A percentile compares a stretch with the other conserved stretches of the same genome.
phyloP scores from a whole-genome alignment of 441 rosid species.

The Syzygium malaccense region DNA sequence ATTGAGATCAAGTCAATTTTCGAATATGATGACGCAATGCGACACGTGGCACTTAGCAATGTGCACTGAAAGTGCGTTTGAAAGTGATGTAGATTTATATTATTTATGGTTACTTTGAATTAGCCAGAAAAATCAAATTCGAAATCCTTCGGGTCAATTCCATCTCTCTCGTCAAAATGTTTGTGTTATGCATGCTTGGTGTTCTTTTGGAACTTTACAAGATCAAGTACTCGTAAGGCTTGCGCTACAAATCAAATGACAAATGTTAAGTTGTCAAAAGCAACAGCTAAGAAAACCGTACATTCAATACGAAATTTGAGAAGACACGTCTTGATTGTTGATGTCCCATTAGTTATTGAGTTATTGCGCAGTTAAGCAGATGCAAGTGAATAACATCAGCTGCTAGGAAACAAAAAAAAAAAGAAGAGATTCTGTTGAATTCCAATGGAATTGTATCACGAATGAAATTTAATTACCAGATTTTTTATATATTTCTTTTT shows the following conservation, averaged over 20 bases:
- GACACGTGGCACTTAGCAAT: too few species aligned
- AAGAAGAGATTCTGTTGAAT: fast-evolving
- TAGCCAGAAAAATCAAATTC: not conserved
- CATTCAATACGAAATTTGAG: fast-evolving
- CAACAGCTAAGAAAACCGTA: not conserved
- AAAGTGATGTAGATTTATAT: too few species aligned
- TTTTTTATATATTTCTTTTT: fast-evolving
- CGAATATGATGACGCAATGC: too few species aligned
- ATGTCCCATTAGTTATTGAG: not conserved
- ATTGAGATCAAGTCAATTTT: too few species aligned
- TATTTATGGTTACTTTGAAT: not conserved
- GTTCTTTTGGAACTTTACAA: too few species aligned
- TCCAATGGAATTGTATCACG: not conserved
- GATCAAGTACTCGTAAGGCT: not conserved
- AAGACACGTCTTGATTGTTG: not conserved
- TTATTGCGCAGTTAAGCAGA: not conserved
- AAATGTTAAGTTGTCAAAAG: not conserved
- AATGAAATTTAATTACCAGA: not conserved
- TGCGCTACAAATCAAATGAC: not conserved
- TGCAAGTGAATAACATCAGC: not conserved
- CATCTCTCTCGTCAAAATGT: not conserved
- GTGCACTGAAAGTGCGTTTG: too few species aligned
- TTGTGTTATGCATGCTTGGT: not conserved
- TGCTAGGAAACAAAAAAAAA: not conserved
- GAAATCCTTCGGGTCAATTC: fast-evolving